These are phyloP conservation scores for Waltiozyma sp. DNA, from an alignment of 1,139 yeast genomes.

Conservation along the genomic window DNA sequence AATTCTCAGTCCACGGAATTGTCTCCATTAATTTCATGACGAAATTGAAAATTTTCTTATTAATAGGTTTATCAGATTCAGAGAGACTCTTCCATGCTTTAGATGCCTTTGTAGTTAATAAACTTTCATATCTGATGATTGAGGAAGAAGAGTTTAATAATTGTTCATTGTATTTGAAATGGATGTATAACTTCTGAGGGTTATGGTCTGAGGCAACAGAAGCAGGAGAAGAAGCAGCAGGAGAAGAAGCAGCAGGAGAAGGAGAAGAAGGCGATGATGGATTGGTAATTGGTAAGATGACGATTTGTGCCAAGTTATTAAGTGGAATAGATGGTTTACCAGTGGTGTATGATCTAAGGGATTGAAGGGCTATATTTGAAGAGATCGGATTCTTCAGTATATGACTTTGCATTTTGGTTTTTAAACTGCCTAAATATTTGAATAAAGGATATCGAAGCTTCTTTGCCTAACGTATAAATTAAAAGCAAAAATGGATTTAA, in stretches of 20 bases:
- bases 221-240: not conserved
- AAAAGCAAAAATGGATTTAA: no score
- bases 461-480: no score
- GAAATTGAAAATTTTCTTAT: constrained; percentile 30
- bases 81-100: constrained; percentile 35
- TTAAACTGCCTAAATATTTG: no score
- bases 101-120: constrained; percentile 35
- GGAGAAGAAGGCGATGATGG: no score
- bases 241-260: not conserved
- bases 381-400: no score
- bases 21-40: constrained; percentile 30
- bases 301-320: constrained; percentile 11
- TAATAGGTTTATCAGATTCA: constrained; percentile 29
- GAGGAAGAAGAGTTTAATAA: constrained; percentile 22
- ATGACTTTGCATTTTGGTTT: no score
- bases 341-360: constrained; percentile 1
- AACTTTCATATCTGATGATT: constrained; percentile 23
- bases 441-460: no score
- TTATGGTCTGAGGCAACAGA: no score
- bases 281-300: constrained; percentile 52
- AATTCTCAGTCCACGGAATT: constrained; percentile 42
- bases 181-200: constrained; percentile 33
- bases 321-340: not conserved
- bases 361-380: no score
- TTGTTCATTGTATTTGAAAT: constrained; percentile 42